Evolutionary conservation across 495 filamentous ascomycete species (phyloP).

Genomic region (Immersiella caudata): DNA sequence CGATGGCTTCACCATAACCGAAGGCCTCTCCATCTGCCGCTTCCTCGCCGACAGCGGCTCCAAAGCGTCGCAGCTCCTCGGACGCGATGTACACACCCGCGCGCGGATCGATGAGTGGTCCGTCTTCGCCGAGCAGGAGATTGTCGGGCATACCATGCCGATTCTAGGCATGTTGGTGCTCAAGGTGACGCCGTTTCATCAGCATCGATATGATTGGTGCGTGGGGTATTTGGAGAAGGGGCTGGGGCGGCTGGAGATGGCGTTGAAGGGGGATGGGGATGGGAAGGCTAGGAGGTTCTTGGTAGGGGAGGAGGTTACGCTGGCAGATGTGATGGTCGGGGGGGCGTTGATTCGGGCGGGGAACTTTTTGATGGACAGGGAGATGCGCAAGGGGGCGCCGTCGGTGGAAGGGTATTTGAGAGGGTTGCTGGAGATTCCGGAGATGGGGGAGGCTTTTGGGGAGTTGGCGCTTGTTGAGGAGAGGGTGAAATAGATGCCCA

Average conservation of each 20-base stretch:
- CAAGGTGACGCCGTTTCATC: constrained; percentile 43
- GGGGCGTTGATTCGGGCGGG: constrained; percentile 44
- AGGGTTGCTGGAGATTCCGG: not conserved
- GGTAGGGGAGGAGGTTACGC: constrained; percentile 51
- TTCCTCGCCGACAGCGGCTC: constrained; percentile 59
- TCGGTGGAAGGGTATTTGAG: not conserved
- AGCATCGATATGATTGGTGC: constrained; percentile 37
- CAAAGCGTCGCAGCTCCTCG: constrained; percentile 53
- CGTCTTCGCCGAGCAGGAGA: constrained; percentile 51
- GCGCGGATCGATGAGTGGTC: constrained; percentile 57
- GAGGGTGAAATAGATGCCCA: too few relatives aligned
- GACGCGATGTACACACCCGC: constrained; percentile 48
- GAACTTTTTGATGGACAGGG: constrained; percentile 47
- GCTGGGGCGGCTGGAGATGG: constrained; percentile 46
- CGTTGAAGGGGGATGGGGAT: constrained; percentile 25
- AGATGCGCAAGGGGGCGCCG: not conserved
- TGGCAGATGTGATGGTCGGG: constrained; percentile 58
- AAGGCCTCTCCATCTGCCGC: constrained; percentile 59
- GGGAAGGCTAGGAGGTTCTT: constrained; percentile 48
- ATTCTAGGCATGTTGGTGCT: constrained; percentile 40
- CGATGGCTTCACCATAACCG: constrained; percentile 55
- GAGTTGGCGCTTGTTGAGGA: not conserved
- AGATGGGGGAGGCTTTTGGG: constrained; percentile 4
- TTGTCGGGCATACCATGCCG: constrained; percentile 36
- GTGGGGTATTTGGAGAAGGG: constrained; percentile 38